Base-by-base conservation (phyloP, 768 basidiomycete species). In the Tylopilus sp. region DNA sequence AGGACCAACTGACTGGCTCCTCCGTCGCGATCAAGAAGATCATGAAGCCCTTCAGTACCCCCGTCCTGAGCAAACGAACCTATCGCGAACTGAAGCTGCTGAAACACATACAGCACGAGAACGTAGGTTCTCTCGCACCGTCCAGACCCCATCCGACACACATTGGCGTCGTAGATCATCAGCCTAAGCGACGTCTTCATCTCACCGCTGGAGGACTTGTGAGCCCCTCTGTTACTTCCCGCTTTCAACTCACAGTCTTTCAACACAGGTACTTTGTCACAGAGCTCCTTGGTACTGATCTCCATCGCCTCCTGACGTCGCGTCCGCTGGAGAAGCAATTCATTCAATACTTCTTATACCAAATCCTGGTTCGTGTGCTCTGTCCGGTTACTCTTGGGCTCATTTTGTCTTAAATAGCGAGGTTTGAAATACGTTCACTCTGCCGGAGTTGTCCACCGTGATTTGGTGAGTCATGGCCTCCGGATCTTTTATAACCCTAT, bases 11-110 rank as follows among this genome's bases (percentile, higher is more conserved):
- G 50, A 96, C 93, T 10, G 89, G 85, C 37, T 83, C 92, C 42
- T 89, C 92, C 17, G 95, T 96, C 52, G 97, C 97, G 65, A 95
- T 99, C 78, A 99, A 99, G 84, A 98, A 98, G 85, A 99, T 98
- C 78, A 98, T 98, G 96, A 99, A 99, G 72, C 97, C 97, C 8
- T 99, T 99, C 76, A 91, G 89, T 69, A 98, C 97, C 7, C 95
- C 97, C 19, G 97, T 99, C n/a, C 79, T 99, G 63, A 88, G 87
- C 72, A 98, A 98, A 75, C 81, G 97, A 58, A 99, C 97, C 2
- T 98, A 98, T 72, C 83, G 97, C 56, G 97, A 99, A 74, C 81
- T 99, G 64, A 99, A 99, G 74, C 81, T 99, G 37, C 80, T 99
- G 67, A 98, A 98, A 75, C 96, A 99, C 72, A 91, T 99, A 63